phyloP scores from a whole-genome alignment of 257 asterid species.

The Solanum okadae region DNA sequence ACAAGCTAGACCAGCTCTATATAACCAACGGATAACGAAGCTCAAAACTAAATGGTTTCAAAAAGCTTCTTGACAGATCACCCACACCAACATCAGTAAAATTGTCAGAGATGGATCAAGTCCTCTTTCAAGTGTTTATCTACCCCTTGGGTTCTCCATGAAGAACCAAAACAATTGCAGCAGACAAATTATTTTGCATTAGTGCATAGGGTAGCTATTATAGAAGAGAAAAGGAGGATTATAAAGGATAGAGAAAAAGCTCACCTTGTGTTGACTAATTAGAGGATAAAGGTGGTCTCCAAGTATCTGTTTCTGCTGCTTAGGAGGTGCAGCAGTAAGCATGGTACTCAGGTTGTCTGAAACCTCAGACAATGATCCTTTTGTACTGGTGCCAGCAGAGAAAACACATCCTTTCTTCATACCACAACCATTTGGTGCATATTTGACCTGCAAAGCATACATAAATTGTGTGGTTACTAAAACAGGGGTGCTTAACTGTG shows the following conservation, averaged over 20 bases:
- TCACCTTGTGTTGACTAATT: slow-evolving; percentile 59
- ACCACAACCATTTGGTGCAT: slow-evolving; percentile 17
- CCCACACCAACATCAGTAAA: neutral
- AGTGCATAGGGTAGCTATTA: neutral
- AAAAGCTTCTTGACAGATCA: neutral
- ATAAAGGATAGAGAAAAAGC: neutral
- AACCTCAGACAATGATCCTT: slow-evolving; percentile 35
- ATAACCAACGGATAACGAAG: neutral
- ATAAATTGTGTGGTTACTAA: neutral
- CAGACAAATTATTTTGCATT: neutral
- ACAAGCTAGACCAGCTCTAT: neutral
- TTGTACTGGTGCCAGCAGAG: slow-evolving; percentile 8
- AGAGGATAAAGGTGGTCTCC: slow-evolving; percentile 79
- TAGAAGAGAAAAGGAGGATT: neutral
- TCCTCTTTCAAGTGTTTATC: neutral
- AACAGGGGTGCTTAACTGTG: neutral
- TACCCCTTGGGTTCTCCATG: neutral
- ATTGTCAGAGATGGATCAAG: neutral
- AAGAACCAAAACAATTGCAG: neutral
- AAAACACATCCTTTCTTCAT: slow-evolving; percentile 19
- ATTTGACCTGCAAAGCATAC: slow-evolving; percentile 18
- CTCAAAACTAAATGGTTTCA: neutral
- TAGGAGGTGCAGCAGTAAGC: slow-evolving; percentile 64
- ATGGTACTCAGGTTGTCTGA: slow-evolving; percentile 49
- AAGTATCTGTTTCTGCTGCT: slow-evolving; percentile 61